Percentiles rank a stretch among this genome's conserved stretches.
These are phyloP conservation scores for Cryoendolithus antarcticus DNA, from an alignment of 2,329 filamentous ascomycete genomes.

Conservation along the genomic window DNA sequence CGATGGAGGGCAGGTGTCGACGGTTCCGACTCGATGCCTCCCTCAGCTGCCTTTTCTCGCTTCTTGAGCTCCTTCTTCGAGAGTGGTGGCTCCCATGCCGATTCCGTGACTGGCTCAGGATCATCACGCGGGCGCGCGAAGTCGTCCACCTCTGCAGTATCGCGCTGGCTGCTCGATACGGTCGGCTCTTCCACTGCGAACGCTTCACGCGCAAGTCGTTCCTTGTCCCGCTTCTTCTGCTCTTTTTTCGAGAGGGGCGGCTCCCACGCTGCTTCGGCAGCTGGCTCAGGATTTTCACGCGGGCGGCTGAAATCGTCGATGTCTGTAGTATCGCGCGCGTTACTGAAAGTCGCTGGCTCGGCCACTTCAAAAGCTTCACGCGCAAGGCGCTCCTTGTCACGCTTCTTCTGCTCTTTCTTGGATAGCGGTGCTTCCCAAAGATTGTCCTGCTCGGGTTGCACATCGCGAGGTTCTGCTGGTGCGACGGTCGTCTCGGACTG, in stretches of 20 bases:
- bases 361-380: conserved; percentile 1
- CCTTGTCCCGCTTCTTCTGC: conserved; percentile 12
- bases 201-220: not conserved
- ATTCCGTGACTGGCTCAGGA: not conserved
- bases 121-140: not conserved
- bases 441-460: not conserved
- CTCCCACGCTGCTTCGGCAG: conserved; percentile 6
- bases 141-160: not conserved
- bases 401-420: conserved; percentile 29
- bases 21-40: conserved; percentile 5
- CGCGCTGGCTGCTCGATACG: too few relatives aligned
- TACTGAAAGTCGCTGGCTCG: too few relatives aligned
- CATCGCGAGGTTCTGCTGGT: not conserved
- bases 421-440: conserved; percentile 20
- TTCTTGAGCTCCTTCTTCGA: conserved; percentile 29
- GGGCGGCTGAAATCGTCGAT: too few relatives aligned
- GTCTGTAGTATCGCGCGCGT: too few relatives aligned
- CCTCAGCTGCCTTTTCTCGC: conserved; percentile 30
- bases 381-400: conserved; percentile 6
- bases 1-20: too few relatives aligned
- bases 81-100: conserved; percentile 19
- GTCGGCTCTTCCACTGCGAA: too few relatives aligned
- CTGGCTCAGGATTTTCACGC: not conserved
- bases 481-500: conserved; percentile 7
- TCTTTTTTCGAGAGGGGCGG: conserved; percentile 10